These are phyloP conservation scores for Solanum tarijense DNA, from an alignment of 257 asterid species.

Conservation along the genomic window DNA sequence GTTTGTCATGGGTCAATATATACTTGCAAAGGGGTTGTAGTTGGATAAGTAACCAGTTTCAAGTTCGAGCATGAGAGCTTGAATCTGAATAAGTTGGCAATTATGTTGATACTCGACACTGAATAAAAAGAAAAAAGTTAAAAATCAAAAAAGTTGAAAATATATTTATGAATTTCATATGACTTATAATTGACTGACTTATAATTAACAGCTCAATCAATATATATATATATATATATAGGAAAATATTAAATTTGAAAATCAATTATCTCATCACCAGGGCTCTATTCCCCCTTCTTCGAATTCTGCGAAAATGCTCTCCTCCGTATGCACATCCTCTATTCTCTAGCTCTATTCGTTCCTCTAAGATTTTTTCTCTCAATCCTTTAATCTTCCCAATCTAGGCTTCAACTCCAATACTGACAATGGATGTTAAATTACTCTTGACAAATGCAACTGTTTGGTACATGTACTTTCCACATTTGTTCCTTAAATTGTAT, in stretches of 20 bases:
- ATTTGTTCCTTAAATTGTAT: not conserved
- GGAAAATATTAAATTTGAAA: no score
- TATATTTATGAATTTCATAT: not conserved
- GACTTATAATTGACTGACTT: not conserved
- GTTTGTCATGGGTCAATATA: no score
- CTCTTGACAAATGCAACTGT: not conserved
- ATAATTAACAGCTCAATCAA: not conserved
- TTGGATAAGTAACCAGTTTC: no score
- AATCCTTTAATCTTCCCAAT: not conserved
- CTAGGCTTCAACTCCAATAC: not conserved
- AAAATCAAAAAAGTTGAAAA: no score
- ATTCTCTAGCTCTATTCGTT: not conserved
- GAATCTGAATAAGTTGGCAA: no score
- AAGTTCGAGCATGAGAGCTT: no score
- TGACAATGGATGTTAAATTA: not conserved
- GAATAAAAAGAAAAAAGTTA: no score
- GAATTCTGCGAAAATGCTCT: not conserved
- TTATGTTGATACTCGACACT: no score
- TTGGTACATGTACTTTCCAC: not conserved
- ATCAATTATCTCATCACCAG: not conserved
- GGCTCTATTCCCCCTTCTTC: not conserved
- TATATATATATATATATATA: no score
- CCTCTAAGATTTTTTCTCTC: not conserved
- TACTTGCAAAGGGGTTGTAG: no score
- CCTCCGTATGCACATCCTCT: not conserved